phyloP scores from a whole-genome alignment of 2,329 filamentous ascomycete species.

The Graphiopsis chlorocephala region DNA sequence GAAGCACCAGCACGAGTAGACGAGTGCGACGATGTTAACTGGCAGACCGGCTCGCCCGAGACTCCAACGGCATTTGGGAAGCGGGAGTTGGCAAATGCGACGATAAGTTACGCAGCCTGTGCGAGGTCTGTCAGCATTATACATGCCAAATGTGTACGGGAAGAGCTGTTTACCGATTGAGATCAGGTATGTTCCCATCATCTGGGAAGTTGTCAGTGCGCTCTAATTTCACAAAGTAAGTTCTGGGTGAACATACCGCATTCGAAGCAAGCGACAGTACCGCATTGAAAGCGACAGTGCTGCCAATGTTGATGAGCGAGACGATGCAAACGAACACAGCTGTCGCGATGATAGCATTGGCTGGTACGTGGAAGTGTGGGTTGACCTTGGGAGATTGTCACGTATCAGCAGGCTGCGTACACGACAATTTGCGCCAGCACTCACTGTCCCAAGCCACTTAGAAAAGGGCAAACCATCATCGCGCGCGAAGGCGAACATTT shows the following conservation, averaged over 20 bases:
- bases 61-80: constrained; percentile 38
- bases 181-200: constrained; percentile 43
- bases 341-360: constrained; percentile 29
- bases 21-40: constrained; percentile 37
- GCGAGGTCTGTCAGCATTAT: not conserved
- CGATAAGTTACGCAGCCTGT: constrained; percentile 35
- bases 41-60: constrained; percentile 38
- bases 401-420: not conserved
- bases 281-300: constrained; percentile 41
- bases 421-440: no score
- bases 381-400: constrained; percentile 15
- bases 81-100: constrained; percentile 34
- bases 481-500: constrained; percentile 41
- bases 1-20: constrained; percentile 36
- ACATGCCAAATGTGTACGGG: not conserved
- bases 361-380: constrained; percentile 22
- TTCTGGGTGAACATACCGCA: constrained; percentile 21
- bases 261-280: constrained; percentile 42
- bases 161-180: constrained; percentile 27
- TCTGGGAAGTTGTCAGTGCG: not conserved
- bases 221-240: not conserved
- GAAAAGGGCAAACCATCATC: constrained; percentile 39
- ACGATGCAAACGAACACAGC: constrained; percentile 26
- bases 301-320: constrained; percentile 36
- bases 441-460: constrained; percentile 30